Conservation (phyloP, 768 basidiomycete species). For the Mycena sanguinolenta region DNA sequence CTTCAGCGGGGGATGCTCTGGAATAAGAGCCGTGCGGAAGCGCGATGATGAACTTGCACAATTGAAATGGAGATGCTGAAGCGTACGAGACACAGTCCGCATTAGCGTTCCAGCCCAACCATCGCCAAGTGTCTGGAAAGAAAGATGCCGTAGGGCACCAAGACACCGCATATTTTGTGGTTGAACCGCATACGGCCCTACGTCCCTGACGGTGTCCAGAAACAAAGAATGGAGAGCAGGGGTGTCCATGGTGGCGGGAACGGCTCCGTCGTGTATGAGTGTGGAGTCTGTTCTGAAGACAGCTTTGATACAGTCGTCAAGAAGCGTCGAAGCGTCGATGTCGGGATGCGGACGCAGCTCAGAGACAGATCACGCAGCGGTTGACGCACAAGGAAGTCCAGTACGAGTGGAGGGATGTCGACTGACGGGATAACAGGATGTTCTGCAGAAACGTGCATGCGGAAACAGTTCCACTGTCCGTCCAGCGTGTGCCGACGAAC, state of each 20-base stretch:
- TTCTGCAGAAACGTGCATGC: too few species aligned
- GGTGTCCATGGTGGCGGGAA: not conserved
- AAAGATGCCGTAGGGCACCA: too few species aligned
- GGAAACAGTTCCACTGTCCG: not conserved
- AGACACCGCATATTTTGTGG: too few species aligned
- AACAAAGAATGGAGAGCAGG: not conserved
- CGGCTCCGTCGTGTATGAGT: not conserved
- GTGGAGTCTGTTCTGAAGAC: not conserved
- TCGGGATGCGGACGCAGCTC: not conserved
- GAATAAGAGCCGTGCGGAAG: not conserved
- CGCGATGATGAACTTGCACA: too few species aligned
- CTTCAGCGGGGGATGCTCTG: not conserved
- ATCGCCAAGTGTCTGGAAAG: too few species aligned
- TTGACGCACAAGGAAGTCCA: not conserved
- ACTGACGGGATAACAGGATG: not conserved
- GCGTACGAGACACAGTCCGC: too few species aligned
- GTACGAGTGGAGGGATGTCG: not conserved
- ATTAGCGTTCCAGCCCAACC: too few species aligned
- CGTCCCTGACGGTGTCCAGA: too few species aligned
- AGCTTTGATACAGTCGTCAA: not conserved
- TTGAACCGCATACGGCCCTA: not conserved
- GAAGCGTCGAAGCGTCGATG: not conserved
- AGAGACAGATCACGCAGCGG: not conserved
- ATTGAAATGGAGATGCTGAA: too few species aligned
- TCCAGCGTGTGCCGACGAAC: not conserved